Base-by-base conservation (phyloP, 2,329 filamentous ascomycete genomes). In the Alternaria atra region DNA sequence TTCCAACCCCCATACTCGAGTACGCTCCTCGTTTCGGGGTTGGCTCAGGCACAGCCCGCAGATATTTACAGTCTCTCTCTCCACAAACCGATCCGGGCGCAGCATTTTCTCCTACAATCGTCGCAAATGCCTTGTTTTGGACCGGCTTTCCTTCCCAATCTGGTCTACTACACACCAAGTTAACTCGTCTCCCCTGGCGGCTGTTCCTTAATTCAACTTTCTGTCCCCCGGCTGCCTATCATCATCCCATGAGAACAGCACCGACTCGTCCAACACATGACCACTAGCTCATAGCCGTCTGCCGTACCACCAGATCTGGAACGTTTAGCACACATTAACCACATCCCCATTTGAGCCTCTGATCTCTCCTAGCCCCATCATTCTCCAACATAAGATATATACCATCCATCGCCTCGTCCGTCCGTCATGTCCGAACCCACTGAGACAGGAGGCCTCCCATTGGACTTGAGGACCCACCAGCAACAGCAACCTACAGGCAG, bases 41-140 rank as follows among this genome's bases (percentile, higher is more conserved):
- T 73, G 72, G 74, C 68, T 68, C 71, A 76, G 69, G 69, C 76
- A 79, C 76, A 76, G 75, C 76, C 76, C 71, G 68, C 66, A 73
- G 71, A 69, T 77, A 76, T 78, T 78, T 78, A 70, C 73, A 73
- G 74, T 71, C 64, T 62, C 66, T 50, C 68, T 52, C 61, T 70
- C 69, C 68, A 68, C 66, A 71, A 70, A 63, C 58, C 57, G 60
- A 67, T 60, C 63, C 59, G 63, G 72, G 72, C 73, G 75, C 73
- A 76, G 74, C 72, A 66, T 64, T 65, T 65, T 47, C 57, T 53
- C 61, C 70, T 71, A 65, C 67, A 69, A 70, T 67, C 68, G 66
- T 72, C 65, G 63, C 70, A 68, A 69, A 69, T 70, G 63, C 64
- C 74, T 66, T 68, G 65, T 71, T 74, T 78, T 77, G 75, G 73